Conservation (phyloP, 164 flowering plant species). For the Stephania cephalantha region DNA sequence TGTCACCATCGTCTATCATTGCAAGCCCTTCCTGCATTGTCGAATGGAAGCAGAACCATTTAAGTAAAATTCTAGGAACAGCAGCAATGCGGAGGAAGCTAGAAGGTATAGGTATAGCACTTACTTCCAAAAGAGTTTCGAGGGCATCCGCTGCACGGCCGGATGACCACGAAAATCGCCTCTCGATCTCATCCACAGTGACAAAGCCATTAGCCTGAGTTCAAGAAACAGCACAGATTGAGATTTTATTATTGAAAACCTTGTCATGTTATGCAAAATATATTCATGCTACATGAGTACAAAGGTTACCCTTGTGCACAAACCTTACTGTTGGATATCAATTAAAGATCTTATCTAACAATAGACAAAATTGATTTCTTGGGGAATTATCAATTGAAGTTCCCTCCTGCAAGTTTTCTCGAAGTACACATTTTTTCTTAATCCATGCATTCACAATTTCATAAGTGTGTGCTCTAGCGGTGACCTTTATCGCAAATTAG, state of each 20-base stretch:
- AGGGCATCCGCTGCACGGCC: conserved; percentile 89
- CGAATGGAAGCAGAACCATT: conserved; percentile 4
- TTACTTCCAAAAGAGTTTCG: conserved; percentile 72
- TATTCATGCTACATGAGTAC: neutral
- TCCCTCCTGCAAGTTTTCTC: no score
- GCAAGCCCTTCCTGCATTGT: conserved; percentile 88
- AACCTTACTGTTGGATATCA: neutral
- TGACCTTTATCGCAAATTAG: no score
- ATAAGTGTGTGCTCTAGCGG: no score
- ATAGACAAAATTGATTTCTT: no score
- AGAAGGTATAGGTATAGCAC: conserved; percentile 3
- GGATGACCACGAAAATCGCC: conserved; percentile 69
- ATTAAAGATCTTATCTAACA: no score
- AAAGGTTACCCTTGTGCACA: neutral
- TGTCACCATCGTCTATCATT: conserved; percentile 94
- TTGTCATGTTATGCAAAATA: neutral
- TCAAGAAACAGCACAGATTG: neutral
- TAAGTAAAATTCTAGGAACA: neutral
- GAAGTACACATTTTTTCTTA: no score
- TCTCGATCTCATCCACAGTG: conserved; percentile 77
- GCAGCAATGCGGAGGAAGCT: neutral
- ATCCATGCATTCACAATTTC: no score
- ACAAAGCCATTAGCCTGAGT: conserved; percentile 81
- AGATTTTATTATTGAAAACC: neutral
- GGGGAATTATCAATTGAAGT: no score